Conservation (phyloP, 2,329 filamentous ascomycete species). For the Neonectria coccinea region DNA sequence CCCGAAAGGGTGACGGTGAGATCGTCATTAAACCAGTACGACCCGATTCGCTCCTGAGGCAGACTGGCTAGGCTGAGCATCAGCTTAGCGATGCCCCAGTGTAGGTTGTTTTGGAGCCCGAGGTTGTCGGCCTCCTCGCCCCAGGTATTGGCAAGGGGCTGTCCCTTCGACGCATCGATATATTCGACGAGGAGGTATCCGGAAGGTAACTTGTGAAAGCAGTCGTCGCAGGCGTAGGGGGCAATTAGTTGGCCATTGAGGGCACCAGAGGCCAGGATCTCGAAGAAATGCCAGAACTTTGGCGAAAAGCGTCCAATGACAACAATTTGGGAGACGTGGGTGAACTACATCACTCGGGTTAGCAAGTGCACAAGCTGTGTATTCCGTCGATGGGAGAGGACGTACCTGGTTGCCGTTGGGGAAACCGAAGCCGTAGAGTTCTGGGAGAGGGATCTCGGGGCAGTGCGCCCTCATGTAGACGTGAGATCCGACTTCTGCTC, state of each 20-base stretch:
- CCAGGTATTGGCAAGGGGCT: not conserved
- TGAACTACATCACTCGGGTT: not conserved
- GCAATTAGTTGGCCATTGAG: not conserved
- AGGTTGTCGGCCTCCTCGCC: not conserved
- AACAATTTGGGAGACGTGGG: not conserved
- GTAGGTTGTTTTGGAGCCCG: not conserved
- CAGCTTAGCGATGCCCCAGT: not conserved
- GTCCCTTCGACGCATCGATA: not conserved
- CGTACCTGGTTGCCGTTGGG: not conserved
- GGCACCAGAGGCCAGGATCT: not conserved
- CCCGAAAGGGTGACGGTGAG: not conserved
- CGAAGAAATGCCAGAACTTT: no score
- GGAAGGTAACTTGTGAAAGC: not conserved
- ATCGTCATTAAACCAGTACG: not conserved
- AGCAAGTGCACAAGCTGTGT: not conserved
- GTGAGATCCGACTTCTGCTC: not conserved
- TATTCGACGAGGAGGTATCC: not conserved
- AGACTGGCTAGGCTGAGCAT: not conserved
- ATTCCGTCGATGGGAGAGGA: not conserved
- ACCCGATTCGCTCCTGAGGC: not conserved
- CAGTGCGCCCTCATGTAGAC: not conserved
- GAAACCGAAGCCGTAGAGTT: not conserved
- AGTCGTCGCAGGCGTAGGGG: not conserved
- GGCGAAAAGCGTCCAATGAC: not conserved
- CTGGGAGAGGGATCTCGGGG: not conserved